Conservation (phyloP, 768 basidiomycete genomes). For the Rossbeevera mucosa region DNA sequence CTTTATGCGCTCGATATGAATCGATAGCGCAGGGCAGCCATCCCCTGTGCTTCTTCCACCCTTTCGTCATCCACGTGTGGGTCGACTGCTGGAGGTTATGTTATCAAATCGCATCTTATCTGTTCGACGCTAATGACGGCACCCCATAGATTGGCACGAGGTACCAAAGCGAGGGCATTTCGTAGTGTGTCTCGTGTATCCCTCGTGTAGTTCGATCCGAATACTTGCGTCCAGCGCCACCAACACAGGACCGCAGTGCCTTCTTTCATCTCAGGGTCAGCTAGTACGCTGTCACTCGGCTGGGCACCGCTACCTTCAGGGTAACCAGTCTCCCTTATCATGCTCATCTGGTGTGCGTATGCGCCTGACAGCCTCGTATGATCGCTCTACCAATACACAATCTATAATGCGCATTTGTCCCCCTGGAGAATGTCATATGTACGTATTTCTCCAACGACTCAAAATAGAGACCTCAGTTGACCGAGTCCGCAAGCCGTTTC, state of each 20-base stretch:
- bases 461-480: slow-evolving; percentile 38
- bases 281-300: slow-evolving; percentile 43
- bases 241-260: slow-evolving; percentile 33
- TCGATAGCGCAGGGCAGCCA: not conserved
- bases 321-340: slow-evolving; percentile 52
- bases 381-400: slow-evolving; percentile 17
- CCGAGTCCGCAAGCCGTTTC: slow-evolving; percentile 45
- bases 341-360: slow-evolving; percentile 52
- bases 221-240: slow-evolving; percentile 39
- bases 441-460: slow-evolving; percentile 33
- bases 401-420: slow-evolving; percentile 53
- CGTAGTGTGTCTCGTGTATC: slow-evolving; percentile 47
- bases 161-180: slow-evolving; percentile 51
- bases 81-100: slow-evolving; percentile 59
- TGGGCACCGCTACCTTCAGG: slow-evolving; percentile 45
- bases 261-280: slow-evolving; percentile 45
- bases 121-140: slow-evolving; percentile 50
- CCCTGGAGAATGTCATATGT: slow-evolving; percentile 36
- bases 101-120: slow-evolving; percentile 58
- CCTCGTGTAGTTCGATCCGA: not conserved
- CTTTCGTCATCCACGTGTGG: not conserved
- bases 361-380: slow-evolving; percentile 5
- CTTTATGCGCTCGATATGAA: not conserved
- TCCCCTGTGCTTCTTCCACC: not conserved
- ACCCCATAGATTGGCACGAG: no score